Evolutionary conservation across 1,284 basidiomycete genomes (phyloP).

Genomic region (Gymnopus androsaceus): DNA sequence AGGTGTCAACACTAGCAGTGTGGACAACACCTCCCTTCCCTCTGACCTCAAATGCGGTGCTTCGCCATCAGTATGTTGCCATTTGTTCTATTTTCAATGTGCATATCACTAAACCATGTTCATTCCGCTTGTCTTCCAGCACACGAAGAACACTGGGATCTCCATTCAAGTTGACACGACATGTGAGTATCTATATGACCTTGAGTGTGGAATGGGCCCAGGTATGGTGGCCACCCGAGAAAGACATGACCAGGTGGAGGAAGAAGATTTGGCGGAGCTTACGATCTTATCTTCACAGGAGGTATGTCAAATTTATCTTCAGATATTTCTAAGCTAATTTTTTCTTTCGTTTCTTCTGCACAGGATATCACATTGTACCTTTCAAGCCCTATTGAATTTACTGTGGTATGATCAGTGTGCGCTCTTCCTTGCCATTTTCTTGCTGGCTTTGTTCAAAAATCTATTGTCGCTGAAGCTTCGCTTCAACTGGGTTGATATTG

Average conservation of each 20-base stretch:
- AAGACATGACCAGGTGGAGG: not conserved
- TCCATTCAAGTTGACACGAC: conserved; percentile 18
- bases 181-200: conserved; percentile 9
- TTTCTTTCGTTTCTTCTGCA: not conserved
- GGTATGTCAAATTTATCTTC: not conserved
- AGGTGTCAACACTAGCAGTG: conserved; percentile 26
- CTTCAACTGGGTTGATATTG: no score
- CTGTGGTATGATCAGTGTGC: no score
- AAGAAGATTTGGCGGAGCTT: not conserved
- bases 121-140: not conserved
- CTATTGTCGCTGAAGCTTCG: no score
- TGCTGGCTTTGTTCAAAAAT: no score
- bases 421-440: no score
- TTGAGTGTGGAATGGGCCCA: not conserved
- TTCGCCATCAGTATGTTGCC: not conserved
- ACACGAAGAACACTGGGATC: conserved; percentile 7
- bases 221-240: not conserved
- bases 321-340: not conserved
- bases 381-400: not conserved
- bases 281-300: not conserved
- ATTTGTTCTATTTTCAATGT: not conserved
- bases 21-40: not conserved
- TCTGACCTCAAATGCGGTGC: not conserved
- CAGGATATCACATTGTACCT: not conserved
- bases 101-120: not conserved